phyloP scores from a whole-genome alignment of 2,329 filamentous ascomycete genomes.

The Ceratocystis colombiana region DNA sequence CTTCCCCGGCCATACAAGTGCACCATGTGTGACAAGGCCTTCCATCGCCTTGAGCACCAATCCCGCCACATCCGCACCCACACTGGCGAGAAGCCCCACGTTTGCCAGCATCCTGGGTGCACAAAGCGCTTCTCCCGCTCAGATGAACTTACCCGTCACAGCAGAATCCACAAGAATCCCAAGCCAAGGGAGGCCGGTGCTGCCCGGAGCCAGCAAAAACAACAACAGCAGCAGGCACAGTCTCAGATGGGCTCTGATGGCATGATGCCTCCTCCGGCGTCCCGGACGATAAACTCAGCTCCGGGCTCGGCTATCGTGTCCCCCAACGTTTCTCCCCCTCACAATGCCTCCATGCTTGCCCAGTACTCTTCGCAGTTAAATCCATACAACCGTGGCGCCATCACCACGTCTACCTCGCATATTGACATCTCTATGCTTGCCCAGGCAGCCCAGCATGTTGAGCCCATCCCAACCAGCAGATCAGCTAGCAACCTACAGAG shows the following conservation, averaged over 20 bases:
- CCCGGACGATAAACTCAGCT: constrained; percentile 77
- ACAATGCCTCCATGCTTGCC: constrained; percentile 68
- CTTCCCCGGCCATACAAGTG: constrained; percentile 96
- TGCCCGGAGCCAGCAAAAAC: constrained; percentile 62
- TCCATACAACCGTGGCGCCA: constrained; percentile 41
- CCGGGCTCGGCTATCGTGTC: constrained; percentile 77
- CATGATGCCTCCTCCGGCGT: constrained; percentile 64
- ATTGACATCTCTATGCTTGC: constrained; percentile 51
- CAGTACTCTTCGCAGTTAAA: constrained; percentile 30
- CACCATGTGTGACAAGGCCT: constrained; percentile 94
- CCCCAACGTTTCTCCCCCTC: constrained; percentile 92
- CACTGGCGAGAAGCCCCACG: constrained; percentile 96
- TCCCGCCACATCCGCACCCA: constrained; percentile 86
- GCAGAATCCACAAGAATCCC: constrained; percentile 96
- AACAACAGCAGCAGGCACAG: constrained; percentile 97
- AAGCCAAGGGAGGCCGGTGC: constrained; percentile 89
- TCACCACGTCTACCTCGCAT: constrained; percentile 34
- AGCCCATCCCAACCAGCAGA: constrained; percentile 31
- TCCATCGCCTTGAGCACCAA: constrained; percentile 95
- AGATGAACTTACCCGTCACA: constrained; percentile 92
- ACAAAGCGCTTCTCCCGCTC: constrained; percentile 95
- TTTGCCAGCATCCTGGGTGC: constrained; percentile 89
- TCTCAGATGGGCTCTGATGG: constrained; percentile 47
- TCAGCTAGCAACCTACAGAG: constrained; percentile 37
- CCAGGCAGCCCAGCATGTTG: constrained; percentile 51